A percentile compares a stretch with the other conserved stretches of the same genome.
Conservation (phyloP, 257 asterid genomes). For the Solanum chmielewskii region DNA sequence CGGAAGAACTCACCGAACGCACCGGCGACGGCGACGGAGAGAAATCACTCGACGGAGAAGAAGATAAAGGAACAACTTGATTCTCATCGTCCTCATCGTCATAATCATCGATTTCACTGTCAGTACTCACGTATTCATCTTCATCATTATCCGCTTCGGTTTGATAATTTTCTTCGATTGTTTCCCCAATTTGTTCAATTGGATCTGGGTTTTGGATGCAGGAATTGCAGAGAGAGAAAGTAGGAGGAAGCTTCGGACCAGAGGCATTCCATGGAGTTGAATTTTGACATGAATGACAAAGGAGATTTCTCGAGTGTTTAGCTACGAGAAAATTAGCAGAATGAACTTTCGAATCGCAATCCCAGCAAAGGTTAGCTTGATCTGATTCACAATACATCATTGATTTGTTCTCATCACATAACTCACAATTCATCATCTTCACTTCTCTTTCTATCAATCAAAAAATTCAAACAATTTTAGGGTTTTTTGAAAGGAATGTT, state of each 20-base stretch:
- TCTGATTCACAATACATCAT: constrained; percentile 58
- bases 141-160: neutral
- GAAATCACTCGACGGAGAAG: neutral
- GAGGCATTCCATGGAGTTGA: constrained; percentile 62
- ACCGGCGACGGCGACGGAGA: neutral
- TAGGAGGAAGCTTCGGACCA: constrained; percentile 42
- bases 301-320: constrained; percentile 49
- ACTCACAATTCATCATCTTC: constrained; percentile 47
- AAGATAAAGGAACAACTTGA: neutral
- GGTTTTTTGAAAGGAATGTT: no score
- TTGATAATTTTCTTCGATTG: neutral
- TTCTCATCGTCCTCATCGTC: neutral
- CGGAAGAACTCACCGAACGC: neutral
- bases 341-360: constrained; percentile 59
- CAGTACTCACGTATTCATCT: neutral
- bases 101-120: neutral
- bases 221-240: constrained; percentile 34
- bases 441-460: neutral
- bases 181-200: neutral
- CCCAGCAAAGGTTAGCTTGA: constrained; percentile 57
- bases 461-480: neutral
- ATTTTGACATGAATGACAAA: constrained; percentile 52
- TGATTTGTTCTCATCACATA: constrained; percentile 36
- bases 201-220: constrained; percentile 7
- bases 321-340: constrained; percentile 55